Evolutionary conservation across 2,329 filamentous ascomycete genomes (phyloP).

Genomic region (Calonectria hawksworthii): DNA sequence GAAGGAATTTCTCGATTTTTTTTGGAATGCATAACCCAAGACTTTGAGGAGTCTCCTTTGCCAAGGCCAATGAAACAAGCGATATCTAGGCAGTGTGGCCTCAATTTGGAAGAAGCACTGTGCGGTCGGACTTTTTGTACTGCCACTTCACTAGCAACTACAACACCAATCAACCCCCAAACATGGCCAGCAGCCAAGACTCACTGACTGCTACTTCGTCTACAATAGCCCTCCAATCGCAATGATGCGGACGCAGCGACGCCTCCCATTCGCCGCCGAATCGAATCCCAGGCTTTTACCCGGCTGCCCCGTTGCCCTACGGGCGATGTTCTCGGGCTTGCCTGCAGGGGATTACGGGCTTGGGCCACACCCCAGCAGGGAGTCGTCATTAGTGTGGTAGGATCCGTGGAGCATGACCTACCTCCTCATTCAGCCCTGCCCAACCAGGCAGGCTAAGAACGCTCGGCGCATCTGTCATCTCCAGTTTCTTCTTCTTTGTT

Average conservation of each 20-base stretch:
- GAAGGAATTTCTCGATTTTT: background rate
- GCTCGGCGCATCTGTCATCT: background rate
- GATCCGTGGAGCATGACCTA: constrained; percentile 3
- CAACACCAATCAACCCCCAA: constrained; percentile 3
- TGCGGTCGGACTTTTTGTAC: background rate
- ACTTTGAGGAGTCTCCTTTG: background rate
- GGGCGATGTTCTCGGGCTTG: background rate
- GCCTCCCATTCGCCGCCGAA: background rate
- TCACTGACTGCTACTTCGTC: background rate
- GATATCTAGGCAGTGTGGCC: background rate
- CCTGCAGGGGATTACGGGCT: constrained; percentile 11
- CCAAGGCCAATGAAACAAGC: background rate
- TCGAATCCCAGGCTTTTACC: background rate
- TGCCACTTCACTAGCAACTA: background rate
- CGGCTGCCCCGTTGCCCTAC: background rate
- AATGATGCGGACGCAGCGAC: background rate
- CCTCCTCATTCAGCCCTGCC: background rate
- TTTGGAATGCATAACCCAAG: background rate
- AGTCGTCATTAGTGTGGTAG: constrained; percentile 1
- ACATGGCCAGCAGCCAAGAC: background rate
- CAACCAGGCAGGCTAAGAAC: background rate
- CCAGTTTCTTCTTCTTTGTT: background rate
- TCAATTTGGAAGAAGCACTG: background rate
- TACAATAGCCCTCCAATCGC: background rate
- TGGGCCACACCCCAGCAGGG: background rate